Evolutionary conservation across 768 basidiomycete genomes (phyloP), one percentile per base, ranked within the genome.

Genomic region (Boletellus ananiceps): DNA sequence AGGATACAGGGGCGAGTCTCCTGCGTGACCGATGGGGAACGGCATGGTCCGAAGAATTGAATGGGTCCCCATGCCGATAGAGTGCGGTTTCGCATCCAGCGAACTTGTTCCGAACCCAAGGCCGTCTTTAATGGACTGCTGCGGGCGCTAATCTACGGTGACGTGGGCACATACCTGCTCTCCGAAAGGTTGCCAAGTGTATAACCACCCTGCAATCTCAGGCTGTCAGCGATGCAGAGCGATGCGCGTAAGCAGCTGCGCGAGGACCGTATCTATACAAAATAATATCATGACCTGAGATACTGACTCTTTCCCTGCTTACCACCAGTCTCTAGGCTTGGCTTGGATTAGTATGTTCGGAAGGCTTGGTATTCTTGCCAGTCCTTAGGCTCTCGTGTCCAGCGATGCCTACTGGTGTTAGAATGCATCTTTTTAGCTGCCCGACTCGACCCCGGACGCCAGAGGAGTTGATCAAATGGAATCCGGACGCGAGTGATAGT

Each of bases 181-280:
- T 29, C 27, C 7, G 27, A 46, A 16, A n/a, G 42, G 33, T 40
- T 46, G 33, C 29, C 13, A 40, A 44, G 51, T 31, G 37, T 12
- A 19, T 27, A 23, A 8, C 16, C 35, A 33, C 46, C 34, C 35
- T 50, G 21, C 27, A 42, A 32, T 58, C 48, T 38, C 48, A 57
- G 48, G 52, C 56, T 57, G 51, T 57, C 56, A 58, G n/a, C 37
- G 23, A 44, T 21, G 34, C 33, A 9, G 34, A 27, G 36, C n/a
- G 19, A 18, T 29, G 7, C 6, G 37, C 40, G 21, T 21, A 16
- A 39, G 32, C 34, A 18, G 29, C 18, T 27, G 44, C 21, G 35
- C 14, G n/a, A 31, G 6, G 7, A 41, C n/a, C 21, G 19, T 19
- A 29, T 44, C 35, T 16, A 52, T 37, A 23, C 45, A 43, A 8